Base-by-base conservation (phyloP, 371 early-diverging fungal genomes). In the Mortierella polycephala region DNA sequence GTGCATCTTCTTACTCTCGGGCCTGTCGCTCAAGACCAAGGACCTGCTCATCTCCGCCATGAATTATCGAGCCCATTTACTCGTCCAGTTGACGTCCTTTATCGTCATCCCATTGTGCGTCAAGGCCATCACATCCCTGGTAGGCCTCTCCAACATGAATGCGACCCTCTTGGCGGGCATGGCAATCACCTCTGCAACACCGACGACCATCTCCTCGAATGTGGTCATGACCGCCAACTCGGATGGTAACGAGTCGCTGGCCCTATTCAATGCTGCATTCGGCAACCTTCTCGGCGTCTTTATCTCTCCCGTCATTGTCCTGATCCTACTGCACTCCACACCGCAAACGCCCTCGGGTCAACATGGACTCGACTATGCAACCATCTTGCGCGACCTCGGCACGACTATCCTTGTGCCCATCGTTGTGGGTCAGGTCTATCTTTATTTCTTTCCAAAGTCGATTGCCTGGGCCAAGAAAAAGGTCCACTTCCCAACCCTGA, bases 211-310 rank as follows among this genome's bases (percentile, higher is more conserved):
- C 51, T 90, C 92, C 7, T 92, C 94, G 16, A 92, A 92, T 71
- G 91, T 92, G 6, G 87, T 92, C 68, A 92, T 92, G 92, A 93
- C 94, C 12, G 88, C 89, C 71, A 88, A 89, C 62, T 91, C 92
- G 0, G 69, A 82, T 23, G 94, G 94, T 39, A 92, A 90, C 60
- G 93, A 92, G 67, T 89, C 92, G 21, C 71, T 85, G 58, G 89
- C 92, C 5, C 64, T 91, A 14, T 88, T 89, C 76, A 90, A 92
- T 70, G 91, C 92, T 23, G 92, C 91, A 7, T 69, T 93, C 23
- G 94, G 94, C 11, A 92, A 91, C 74, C 84, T 92, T 18, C 74
- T 92, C 4, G 92, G 91, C 42, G 92, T 93, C 44, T 90, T 93
- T 72, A 85, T 93, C 23, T 88, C 89, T n/a, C 94, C 94, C 18